A percentile compares a stretch with the other conserved stretches of the same genome.
Evolutionary conservation across 202 grass and related monocot species (phyloP).

Genomic region (Eragrostis tef): DNA sequence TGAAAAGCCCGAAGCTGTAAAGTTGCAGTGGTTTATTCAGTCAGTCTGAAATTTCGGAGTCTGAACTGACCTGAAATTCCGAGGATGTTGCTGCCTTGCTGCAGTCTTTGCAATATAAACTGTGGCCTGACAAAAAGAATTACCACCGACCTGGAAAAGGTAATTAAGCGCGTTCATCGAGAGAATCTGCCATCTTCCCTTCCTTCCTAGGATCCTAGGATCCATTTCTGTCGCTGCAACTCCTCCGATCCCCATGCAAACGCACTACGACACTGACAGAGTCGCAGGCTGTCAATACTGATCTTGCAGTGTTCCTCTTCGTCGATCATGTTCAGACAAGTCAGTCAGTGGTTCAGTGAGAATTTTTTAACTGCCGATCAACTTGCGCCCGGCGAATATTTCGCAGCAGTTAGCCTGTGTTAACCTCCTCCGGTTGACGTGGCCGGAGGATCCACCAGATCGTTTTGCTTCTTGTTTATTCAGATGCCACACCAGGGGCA

Average conservation of each 20-base stretch:
- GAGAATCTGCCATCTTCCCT: background rate
- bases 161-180: background rate
- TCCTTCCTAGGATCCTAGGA: constrained; percentile 48
- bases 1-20: background rate
- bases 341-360: background rate
- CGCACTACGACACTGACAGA: constrained; percentile 28
- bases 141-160: background rate
- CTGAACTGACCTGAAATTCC: constrained; percentile 2
- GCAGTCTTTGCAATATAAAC: background rate
- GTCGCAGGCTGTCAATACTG: constrained; percentile 24
- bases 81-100: background rate
- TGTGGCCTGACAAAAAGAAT: background rate
- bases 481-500: constrained; percentile 22
- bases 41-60: background rate
- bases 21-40: background rate
- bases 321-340: constrained; percentile 23
- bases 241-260: constrained; percentile 46
- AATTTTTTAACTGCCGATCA: constrained; percentile 25
- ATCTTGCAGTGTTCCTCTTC: background rate
- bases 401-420: background rate
- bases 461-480: constrained; percentile 41
- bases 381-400: constrained; percentile 8
- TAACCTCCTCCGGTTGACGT: background rate
- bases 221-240: constrained; percentile 29
- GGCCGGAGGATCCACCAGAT: constrained; percentile 19